Conservation (phyloP, 2,329 filamentous ascomycete species). For the Acephala macrosclerotiorum region DNA sequence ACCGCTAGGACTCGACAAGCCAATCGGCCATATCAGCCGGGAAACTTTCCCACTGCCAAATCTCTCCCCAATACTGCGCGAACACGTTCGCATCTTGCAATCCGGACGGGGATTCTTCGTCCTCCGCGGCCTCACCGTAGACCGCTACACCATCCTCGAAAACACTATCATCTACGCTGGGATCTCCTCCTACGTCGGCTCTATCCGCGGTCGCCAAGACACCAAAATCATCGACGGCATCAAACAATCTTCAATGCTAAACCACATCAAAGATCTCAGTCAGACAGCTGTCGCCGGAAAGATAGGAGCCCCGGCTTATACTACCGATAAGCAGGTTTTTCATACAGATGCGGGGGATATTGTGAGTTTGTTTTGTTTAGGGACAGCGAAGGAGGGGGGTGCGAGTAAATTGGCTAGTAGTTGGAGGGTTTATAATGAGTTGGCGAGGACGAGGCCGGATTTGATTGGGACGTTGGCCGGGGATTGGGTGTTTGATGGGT, state of each 20-base stretch:
- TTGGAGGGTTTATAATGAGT: constrained; percentile 62
- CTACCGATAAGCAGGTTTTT: constrained; percentile 65
- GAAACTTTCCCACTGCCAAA: constrained; percentile 52
- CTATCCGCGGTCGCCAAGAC: constrained; percentile 50
- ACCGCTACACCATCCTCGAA: constrained; percentile 47
- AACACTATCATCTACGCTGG: constrained; percentile 52
- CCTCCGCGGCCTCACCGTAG: constrained; percentile 50
- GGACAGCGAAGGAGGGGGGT: constrained; percentile 56
- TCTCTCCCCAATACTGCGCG: constrained; percentile 43
- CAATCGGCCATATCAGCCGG: constrained; percentile 52
- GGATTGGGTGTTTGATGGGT: constrained; percentile 54
- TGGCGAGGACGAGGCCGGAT: constrained; percentile 59
- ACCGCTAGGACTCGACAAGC: constrained; percentile 28
- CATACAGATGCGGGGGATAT: constrained; percentile 64
- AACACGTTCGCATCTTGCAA: constrained; percentile 47
- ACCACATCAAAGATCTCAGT: constrained; percentile 69
- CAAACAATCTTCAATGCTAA: constrained; percentile 59
- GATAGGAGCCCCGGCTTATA: constrained; percentile 66
- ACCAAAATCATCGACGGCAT: constrained; percentile 50
- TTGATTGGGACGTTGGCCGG: constrained; percentile 57
- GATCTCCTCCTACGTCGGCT: constrained; percentile 50
- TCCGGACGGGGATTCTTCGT: constrained; percentile 52
- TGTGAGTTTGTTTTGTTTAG: constrained; percentile 56
- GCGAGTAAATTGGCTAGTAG: constrained; percentile 59
- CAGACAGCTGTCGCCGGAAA: constrained; percentile 45